These are phyloP conservation scores for Tulasnella calospora DNA, from an alignment of 768 basidiomycete species.

Conservation along the genomic window DNA sequence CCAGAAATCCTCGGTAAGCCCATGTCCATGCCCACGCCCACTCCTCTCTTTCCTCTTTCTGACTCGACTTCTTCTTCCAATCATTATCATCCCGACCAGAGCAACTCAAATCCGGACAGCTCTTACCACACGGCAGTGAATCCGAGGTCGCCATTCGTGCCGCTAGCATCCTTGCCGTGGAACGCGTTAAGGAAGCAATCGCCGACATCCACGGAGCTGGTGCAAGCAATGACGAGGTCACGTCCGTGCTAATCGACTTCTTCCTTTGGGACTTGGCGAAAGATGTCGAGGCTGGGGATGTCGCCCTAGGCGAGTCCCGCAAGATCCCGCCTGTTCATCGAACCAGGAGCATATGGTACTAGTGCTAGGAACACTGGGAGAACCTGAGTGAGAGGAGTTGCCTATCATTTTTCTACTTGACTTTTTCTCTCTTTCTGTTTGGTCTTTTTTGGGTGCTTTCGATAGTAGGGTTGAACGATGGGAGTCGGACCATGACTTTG, in stretches of 20 bases:
- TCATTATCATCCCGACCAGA: slow-evolving; percentile 17
- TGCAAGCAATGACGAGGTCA: slow-evolving; percentile 40
- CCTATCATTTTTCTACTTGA: not conserved
- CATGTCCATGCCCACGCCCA: not conserved
- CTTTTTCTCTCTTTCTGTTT: not conserved
- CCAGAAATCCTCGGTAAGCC: slow-evolving; percentile 41
- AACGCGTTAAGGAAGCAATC: slow-evolving; percentile 62
- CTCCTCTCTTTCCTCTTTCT: not conserved
- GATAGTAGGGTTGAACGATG: not conserved
- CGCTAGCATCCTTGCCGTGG: slow-evolving; percentile 75
- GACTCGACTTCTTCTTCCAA: not conserved
- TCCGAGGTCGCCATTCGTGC: slow-evolving; percentile 78
- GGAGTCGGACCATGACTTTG: not conserved
- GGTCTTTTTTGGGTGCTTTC: not conserved
- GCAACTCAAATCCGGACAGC: slow-evolving; percentile 44
- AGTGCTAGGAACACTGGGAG: slow-evolving; percentile 20
- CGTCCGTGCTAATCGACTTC: slow-evolving; percentile 83
- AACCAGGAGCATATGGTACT: slow-evolving; percentile 86
- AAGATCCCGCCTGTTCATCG: slow-evolving; percentile 66
- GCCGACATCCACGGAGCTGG: slow-evolving; percentile 26
- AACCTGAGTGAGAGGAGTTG: not conserved
- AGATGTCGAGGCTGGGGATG: slow-evolving; percentile 56
- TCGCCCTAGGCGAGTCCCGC: slow-evolving; percentile 43
- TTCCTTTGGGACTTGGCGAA: slow-evolving; percentile 75
- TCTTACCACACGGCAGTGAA: slow-evolving; percentile 51